Evolutionary conservation across 192 early-diverging fungal species (phyloP).

Genomic region (Diversispora eburnea): DNA sequence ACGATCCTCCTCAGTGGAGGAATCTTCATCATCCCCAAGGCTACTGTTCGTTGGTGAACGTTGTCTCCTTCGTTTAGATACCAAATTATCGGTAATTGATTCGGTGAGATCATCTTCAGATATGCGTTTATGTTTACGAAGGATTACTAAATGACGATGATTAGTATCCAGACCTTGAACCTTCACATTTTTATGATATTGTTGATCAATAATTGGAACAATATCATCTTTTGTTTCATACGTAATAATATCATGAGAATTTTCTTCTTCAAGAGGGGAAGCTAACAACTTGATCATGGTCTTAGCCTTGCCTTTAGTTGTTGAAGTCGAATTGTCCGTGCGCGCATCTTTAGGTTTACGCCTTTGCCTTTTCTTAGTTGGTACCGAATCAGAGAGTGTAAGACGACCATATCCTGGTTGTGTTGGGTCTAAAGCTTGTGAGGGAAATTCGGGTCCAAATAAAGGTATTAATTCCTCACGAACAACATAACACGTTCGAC

Average conservation of each 20-base stretch:
- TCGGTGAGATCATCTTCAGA: background rate
- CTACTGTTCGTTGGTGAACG: constrained; percentile 6
- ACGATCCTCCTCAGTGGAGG: background rate
- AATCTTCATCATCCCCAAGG: constrained; percentile 18
- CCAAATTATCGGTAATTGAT: background rate
- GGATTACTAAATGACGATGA: constrained; percentile 7
- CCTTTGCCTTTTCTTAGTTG: constrained; percentile 15
- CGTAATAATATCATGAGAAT: background rate
- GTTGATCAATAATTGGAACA: background rate
- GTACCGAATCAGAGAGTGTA: constrained; percentile 13
- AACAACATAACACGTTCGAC: constrained; percentile 38
- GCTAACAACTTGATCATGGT: background rate
- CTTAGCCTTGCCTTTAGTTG: background rate
- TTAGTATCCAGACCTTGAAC: background rate
- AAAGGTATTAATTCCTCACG: constrained; percentile 41
- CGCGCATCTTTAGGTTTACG: constrained; percentile 22
- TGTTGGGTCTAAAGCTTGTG: constrained; percentile 16
- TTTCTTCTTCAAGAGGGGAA: background rate
- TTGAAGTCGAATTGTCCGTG: background rate
- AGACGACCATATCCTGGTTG: constrained; percentile 18
- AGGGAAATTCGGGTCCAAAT: constrained; percentile 36
- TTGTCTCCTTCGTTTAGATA: constrained; percentile 14
- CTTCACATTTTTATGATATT: background rate
- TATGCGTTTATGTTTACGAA: constrained; percentile 9
- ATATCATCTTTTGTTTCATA: background rate